phyloP scores from a whole-genome alignment of 768 basidiomycete species.

The Chalciporus sphaerocephalus region DNA sequence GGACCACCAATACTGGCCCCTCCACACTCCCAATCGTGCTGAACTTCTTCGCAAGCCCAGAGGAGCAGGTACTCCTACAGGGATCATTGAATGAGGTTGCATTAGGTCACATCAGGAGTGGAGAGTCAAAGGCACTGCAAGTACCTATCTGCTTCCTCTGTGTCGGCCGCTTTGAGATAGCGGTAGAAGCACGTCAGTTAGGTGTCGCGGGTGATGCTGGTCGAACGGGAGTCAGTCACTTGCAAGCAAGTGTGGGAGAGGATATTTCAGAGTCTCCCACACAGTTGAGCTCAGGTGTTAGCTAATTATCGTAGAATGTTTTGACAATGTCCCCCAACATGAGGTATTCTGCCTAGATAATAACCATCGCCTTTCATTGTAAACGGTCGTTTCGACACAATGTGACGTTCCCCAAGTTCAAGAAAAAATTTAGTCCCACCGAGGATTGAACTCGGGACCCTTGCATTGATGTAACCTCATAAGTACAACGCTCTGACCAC shows the following conservation, averaged over 20 bases:
- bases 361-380: too few species aligned
- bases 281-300: neutral
- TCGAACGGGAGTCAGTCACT: constrained; percentile 21
- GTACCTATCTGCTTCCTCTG: constrained; percentile 70
- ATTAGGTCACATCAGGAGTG: constrained; percentile 57
- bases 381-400: too few species aligned
- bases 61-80: constrained; percentile 65
- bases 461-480: constrained; percentile 54
- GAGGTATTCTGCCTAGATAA: too few species aligned
- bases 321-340: too few species aligned
- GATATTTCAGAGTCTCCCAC: constrained; percentile 2
- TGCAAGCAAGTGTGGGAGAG: constrained; percentile 16
- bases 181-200: constrained; percentile 33
- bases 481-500: constrained; percentile 62
- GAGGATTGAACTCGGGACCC: constrained; percentile 63
- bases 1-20: constrained; percentile 58
- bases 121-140: constrained; percentile 48
- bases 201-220: constrained; percentile 10
- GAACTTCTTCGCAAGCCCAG: constrained; percentile 53
- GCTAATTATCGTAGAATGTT: constrained; percentile 1
- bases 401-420: too few species aligned
- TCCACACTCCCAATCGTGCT: constrained; percentile 49
- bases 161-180: constrained; percentile 55
- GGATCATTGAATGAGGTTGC: constrained; percentile 59
- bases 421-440: constrained; percentile 50